Percentiles rank a stretch among this genome's conserved stretches.
These are phyloP conservation scores for Takashimella tepidaria DNA, from an alignment of 1,284 basidiomycete species.

Conservation along the genomic window DNA sequence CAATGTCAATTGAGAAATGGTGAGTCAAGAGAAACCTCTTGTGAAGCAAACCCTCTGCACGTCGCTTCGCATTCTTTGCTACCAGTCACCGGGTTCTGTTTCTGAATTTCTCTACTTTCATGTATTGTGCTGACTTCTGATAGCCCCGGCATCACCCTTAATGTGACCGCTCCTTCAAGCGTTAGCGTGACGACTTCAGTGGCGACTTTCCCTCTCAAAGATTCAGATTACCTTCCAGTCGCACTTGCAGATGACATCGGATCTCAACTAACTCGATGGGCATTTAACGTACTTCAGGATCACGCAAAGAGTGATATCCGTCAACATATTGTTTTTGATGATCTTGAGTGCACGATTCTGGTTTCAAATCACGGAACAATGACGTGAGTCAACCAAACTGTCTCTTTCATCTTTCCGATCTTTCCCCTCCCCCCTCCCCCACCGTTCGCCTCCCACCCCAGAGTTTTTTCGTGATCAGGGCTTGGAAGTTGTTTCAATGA, in stretches of 20 bases:
- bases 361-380: conserved; percentile 16
- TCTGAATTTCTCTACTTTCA: too few species aligned
- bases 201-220: conserved; percentile 27
- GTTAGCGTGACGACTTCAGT: conserved; percentile 15
- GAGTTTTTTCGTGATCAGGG: too few species aligned
- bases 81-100: too few species aligned
- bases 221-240: conserved; percentile 21
- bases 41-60: too few species aligned
- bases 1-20: conserved; percentile 22
- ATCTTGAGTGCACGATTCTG: conserved; percentile 25
- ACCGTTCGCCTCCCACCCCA: too few species aligned
- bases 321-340: conserved; percentile 23
- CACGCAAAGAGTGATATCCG: conserved; percentile 1
- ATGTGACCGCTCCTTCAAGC: conserved; percentile 13
- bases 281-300: conserved; percentile 3
- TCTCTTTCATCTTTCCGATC: neutral
- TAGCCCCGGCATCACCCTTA: conserved; percentile 23
- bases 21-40: too few species aligned
- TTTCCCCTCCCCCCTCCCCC: too few species aligned
- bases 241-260: conserved; percentile 23
- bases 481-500: too few species aligned
- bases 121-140: conserved; percentile 1
- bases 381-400: conserved; percentile 10
- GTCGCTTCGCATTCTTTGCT: too few species aligned
- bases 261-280: conserved; percentile 16